Base-by-base conservation (phyloP, 208 protist genomes). In the Trypanosoma conorhini region DNA sequence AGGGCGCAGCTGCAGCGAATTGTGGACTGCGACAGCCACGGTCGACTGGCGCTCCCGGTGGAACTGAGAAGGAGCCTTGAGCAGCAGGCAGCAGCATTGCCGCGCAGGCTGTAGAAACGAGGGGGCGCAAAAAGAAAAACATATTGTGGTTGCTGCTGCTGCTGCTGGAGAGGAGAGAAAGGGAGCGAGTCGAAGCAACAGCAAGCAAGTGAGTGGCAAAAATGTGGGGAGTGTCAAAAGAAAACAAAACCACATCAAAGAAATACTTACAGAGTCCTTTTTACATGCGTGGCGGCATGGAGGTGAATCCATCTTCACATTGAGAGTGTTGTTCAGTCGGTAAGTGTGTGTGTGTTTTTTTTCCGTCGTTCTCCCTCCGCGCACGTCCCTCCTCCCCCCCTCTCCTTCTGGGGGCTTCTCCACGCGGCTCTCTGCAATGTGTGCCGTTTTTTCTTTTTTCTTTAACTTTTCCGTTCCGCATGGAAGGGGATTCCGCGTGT, bases 1-100 rank as follows among this genome's bases (percentile, higher is more conserved):
- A 76, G 62, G 19, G 52, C 76, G 46, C 77, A 87, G 48, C 65
- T 87, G 46, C 31, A 69, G n/a, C 33, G 40, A 28, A 35, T 85
- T 50, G 13, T 80, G 59, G 22, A 60, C 0, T 12, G 26, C n/a
- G 44, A 57, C 38, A 52, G 5, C n/a, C 57, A 21, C 30, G 61
- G 61, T 15, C 28, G 9, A 35, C 24, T 74, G 17, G 19, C 21
- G 44, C 48, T 76, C 24, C 69, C 77, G 3, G 48, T 44, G n/a
- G 67, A 80, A 5, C 48, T 76, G 17, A 67, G 58, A 30, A 52
- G 61, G 21, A 46, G 61, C n/a, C 28, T 76, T 21, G 17, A 59
- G 5, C 54, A 44, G n/a, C 60, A 61, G n/a, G 44, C 65, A 26
- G 57, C 60, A 26, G 59, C 59, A 59, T 9, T 73, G 40, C 76